These are phyloP conservation scores for Botrytis hyacinthi DNA, from an alignment of 2,329 filamentous ascomycete genomes.

Conservation along the genomic window DNA sequence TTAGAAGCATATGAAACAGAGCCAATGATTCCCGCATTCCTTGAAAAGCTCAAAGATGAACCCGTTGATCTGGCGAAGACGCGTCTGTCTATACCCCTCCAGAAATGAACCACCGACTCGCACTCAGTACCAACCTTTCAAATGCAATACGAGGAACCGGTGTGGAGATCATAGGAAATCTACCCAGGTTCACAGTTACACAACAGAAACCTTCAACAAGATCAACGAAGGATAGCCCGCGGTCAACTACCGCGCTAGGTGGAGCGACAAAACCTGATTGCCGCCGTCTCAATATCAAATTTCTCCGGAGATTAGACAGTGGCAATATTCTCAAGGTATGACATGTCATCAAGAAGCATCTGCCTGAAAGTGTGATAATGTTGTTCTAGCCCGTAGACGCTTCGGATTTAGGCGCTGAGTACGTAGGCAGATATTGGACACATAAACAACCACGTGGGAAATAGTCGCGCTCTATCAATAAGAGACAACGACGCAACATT, in stretches of 20 bases:
- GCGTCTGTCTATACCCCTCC: slow-evolving; percentile 3
- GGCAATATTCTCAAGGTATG: neutral
- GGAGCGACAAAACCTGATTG: neutral
- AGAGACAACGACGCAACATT: neutral
- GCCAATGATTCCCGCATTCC: neutral
- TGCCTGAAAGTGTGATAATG: neutral
- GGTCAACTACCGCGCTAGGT: neutral
- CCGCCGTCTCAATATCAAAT: neutral
- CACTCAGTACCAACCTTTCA: neutral
- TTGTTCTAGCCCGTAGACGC: neutral
- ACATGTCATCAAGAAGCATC: neutral
- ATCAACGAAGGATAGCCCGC: neutral
- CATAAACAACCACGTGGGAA: neutral
- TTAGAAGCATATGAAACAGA: neutral
- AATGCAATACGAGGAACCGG: neutral
- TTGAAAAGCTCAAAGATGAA: neutral
- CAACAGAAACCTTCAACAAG: neutral
- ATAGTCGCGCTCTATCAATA: neutral
- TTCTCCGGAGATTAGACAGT: neutral
- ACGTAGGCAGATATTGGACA: neutral
- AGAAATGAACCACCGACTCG: neutral
- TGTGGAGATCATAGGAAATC: neutral
- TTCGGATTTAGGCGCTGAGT: neutral
- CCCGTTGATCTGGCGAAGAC: slow-evolving; percentile 3
- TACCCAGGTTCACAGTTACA: neutral